phyloP scores from a whole-genome alignment of 148 eudicot genomes.

The Dysphania ambrosioides region DNA sequence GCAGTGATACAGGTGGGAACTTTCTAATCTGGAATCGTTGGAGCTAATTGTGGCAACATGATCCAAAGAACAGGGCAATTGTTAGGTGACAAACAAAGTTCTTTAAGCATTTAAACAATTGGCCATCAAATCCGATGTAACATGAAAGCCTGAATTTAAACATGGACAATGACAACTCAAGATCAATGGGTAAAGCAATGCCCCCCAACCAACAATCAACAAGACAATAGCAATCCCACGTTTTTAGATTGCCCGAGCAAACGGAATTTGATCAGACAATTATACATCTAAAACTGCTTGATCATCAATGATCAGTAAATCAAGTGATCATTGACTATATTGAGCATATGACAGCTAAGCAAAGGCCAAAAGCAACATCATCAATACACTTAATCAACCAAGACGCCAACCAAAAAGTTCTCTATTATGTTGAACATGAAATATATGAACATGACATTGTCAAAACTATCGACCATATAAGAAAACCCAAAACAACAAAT shows the following conservation, averaged over 20 bases:
- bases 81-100: slow-evolving; percentile 18
- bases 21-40: neutral
- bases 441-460: slow-evolving; percentile 19
- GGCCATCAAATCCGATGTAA: slow-evolving; percentile 1
- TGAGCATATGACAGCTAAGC: slow-evolving; percentile 17
- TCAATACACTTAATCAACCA: slow-evolving; percentile 20
- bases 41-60: neutral
- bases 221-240: neutral
- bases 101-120: slow-evolving; percentile 7
- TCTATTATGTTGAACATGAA: slow-evolving; percentile 11
- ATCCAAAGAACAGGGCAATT: neutral
- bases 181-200: neutral
- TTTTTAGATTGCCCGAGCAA: slow-evolving; percentile 1
- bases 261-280: neutral
- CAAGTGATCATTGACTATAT: too few relatives aligned
- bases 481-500: neutral
- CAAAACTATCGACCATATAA: slow-evolving; percentile 10
- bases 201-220: neutral
- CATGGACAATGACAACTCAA: slow-evolving; percentile 28
- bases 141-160: slow-evolving; percentile 6
- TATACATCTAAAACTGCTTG: neutral
- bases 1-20: neutral
- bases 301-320: too few relatives aligned
- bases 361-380: slow-evolving; percentile 1
- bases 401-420: slow-evolving; percentile 8